Evolutionary conservation across 768 basidiomycete species (phyloP), one percentile per base, ranked within the genome.

Genomic region (Pisolithus marmoratus): DNA sequence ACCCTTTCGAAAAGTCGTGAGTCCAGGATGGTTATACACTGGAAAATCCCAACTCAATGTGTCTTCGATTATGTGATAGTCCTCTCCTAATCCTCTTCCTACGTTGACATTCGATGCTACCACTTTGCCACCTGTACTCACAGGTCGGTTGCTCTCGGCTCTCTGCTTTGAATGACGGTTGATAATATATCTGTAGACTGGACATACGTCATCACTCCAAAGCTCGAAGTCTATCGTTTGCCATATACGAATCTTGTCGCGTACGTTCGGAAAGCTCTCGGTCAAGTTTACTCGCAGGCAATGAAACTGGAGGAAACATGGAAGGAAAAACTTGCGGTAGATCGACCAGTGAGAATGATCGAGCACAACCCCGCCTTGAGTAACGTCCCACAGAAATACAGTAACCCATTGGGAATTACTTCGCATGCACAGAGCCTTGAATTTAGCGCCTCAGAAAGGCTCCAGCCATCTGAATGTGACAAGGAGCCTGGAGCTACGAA

Each of bases 181-280:
- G 15, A 9, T 46, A 34, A 44, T 52, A 60, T 8, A 45, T 19
- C 15, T 15, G 8, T 22, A 67, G 67, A 46, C 34, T 67, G 67
- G 66, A 60, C 63, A 36, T 68, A 66, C 46, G 51, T 68, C 19
- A 54, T 65, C 22, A 22, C 56, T 15, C 67, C 67, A 19, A 38
- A 49, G 27, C 54, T 66, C 26, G n/a, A 56, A 46, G 43, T 58
- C 2, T 69, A 65, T 46, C 67, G 37, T 43, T 57, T 49, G 37
- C 62, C 65, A 11, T 51, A 68, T 2, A 55, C 60, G 2, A 54
- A 52, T 20, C 56, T 69, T 34, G 43, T 69, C 15, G 50, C 49
- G 12, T 29, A 48, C n/a, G 53, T 69, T 17, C 63, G 63, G 34
- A 53, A 38, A 23, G 67, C 60, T 1, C 51, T 67, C 3, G 29